Conservation (phyloP, 345 rosid species). For the Acer negundo region DNA sequence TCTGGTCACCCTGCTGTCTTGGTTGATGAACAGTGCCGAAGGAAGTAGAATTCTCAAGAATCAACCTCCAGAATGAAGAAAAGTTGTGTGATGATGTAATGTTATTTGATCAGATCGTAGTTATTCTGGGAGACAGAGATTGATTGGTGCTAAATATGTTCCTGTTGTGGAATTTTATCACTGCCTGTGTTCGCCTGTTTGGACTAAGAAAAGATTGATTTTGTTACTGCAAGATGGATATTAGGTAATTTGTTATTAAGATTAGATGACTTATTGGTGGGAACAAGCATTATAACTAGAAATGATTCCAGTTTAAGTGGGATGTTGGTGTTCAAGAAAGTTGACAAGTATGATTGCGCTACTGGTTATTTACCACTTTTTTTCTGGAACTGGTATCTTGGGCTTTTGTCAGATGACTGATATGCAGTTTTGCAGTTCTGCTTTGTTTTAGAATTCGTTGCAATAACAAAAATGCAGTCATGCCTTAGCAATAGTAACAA, state of each 20-base stretch:
- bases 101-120: neutral
- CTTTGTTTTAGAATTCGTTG: constrained; percentile 33
- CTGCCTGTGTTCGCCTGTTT: constrained; percentile 2
- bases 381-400: constrained; percentile 14
- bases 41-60: constrained; percentile 16
- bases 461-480: constrained; percentile 32
- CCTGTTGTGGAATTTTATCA: neutral
- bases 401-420: constrained; percentile 29
- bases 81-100: constrained; percentile 18
- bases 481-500: constrained; percentile 30
- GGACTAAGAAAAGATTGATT: constrained; percentile 16
- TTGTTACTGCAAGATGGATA: constrained; percentile 10
- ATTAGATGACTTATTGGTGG: constrained; percentile 10
- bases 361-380: neutral
- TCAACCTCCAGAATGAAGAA: constrained; percentile 7
- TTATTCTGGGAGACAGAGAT: constrained; percentile 18
- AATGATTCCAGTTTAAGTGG: constrained; percentile 20
- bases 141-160: neutral
- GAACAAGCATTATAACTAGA: constrained; percentile 11
- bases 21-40: constrained; percentile 18
- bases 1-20: constrained; percentile 20
- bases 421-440: constrained; percentile 28
- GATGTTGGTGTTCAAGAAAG: constrained; percentile 7
- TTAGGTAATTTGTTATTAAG: constrained; percentile 9
- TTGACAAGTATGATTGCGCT: constrained; percentile 8